A percentile compares a stretch with the other conserved stretches of the same genome.
phyloP scores from a whole-genome alignment of 2,329 filamentous ascomycete genomes.

The Xenoacremonium recifei region DNA sequence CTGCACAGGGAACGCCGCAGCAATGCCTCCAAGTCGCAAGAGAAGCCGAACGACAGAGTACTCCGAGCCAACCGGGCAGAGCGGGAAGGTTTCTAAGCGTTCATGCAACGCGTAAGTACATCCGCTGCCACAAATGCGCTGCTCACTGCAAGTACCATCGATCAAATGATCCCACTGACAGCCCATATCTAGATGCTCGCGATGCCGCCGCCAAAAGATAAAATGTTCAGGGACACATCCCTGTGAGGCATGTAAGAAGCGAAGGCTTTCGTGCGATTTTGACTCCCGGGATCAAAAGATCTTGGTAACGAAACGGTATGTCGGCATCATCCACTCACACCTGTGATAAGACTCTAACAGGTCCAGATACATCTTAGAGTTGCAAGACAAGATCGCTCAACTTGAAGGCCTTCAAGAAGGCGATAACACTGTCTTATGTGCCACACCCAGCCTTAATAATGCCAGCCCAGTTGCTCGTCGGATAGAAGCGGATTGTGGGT shows the following conservation, averaged over 20 bases:
- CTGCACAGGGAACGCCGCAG: no score
- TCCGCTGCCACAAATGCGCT: background rate
- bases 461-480: conserved; percentile 18
- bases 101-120: conserved; percentile 25
- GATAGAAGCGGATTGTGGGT: no score
- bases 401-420: conserved; percentile 8
- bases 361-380: conserved; percentile 34
- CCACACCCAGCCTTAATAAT: conserved; percentile 22
- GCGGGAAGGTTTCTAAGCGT: conserved; percentile 22
- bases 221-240: conserved; percentile 33
- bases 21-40: conserved; percentile 19
- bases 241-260: conserved; percentile 32
- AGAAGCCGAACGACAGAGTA: conserved; percentile 14
- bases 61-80: conserved; percentile 12
- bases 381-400: conserved; percentile 28
- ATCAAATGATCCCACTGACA: conserved; percentile 3
- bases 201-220: conserved; percentile 34
- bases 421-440: conserved; percentile 15
- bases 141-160: no score
- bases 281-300: conserved; percentile 47
- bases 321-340: conserved; percentile 6
- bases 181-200: conserved; percentile 16
- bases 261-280: conserved; percentile 32
- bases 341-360: conserved; percentile 1
- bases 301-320: conserved; percentile 45